These are phyloP conservation scores for Streptanthus diversifolius DNA, from an alignment of 345 rosid species.

Conservation along the genomic window DNA sequence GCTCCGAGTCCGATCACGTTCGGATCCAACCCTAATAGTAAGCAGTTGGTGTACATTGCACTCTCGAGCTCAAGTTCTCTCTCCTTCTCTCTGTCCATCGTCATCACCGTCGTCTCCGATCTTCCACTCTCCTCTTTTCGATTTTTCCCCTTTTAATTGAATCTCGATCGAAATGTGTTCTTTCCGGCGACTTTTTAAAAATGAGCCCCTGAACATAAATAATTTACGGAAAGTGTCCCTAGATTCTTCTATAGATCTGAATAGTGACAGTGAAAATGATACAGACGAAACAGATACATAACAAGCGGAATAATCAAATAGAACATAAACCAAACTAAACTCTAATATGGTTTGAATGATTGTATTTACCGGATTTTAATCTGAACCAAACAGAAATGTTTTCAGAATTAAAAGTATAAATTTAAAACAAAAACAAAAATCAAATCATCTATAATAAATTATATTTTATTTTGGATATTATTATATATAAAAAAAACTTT, in stretches of 20 bases:
- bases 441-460: background rate
- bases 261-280: background rate
- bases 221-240: background rate
- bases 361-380: background rate
- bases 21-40: constrained; percentile 95
- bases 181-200: constrained; percentile 36
- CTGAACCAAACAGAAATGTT: background rate
- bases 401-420: background rate
- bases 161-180: constrained; percentile 38
- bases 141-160: constrained; percentile 21
- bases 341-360: background rate
- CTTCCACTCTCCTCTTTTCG: constrained; percentile 6
- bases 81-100: constrained; percentile 99
- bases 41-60: constrained; percentile 99
- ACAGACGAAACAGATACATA: background rate
- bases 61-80: constrained; percentile 98
- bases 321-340: too few relatives aligned
- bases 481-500: too few relatives aligned
- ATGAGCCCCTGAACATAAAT: background rate
- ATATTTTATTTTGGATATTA: background rate
- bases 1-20: constrained; percentile 78
- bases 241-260: background rate
- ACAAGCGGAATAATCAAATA: too few relatives aligned
- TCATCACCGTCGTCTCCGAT: constrained; percentile 55
- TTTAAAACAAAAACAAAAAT: too few relatives aligned